phyloP scores from a whole-genome alignment of 2,329 filamentous ascomycete genomes.

The Neofusicoccum kwambonambiense region DNA sequence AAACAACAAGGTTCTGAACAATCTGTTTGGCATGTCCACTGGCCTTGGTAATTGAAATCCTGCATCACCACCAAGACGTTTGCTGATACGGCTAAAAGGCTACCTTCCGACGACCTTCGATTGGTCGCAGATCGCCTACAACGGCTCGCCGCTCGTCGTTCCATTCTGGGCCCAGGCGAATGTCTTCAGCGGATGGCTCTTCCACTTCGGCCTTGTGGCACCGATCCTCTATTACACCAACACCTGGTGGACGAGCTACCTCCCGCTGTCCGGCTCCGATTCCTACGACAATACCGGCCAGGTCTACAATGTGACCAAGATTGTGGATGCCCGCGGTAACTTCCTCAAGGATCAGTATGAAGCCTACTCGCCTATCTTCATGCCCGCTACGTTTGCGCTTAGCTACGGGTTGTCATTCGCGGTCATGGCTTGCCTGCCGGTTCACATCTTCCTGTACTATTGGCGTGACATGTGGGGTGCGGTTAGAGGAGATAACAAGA shows the following conservation, averaged over 20 bases:
- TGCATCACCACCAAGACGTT: too few species aligned
- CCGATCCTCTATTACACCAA: constrained; percentile 53
- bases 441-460: constrained; percentile 36
- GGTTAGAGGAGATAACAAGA: constrained; percentile 53
- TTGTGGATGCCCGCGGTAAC: constrained; percentile 31
- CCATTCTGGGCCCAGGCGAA: constrained; percentile 41
- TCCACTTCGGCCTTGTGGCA: constrained; percentile 33
- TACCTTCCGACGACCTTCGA: constrained; percentile 29
- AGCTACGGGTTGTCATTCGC: constrained; percentile 40
- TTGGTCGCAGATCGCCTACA: constrained; percentile 26
- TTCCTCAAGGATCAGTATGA: constrained; percentile 39
- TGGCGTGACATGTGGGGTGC: constrained; percentile 49
- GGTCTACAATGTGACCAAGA: constrained; percentile 59
- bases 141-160: constrained; percentile 26
- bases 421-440: constrained; percentile 32
- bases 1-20: constrained; percentile 28
- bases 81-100: background rate
- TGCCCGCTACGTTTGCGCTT: constrained; percentile 37
- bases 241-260: constrained; percentile 42
- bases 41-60: constrained; percentile 19
- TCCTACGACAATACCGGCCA: constrained; percentile 67
- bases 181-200: constrained; percentile 44
- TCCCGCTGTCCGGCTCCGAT: constrained; percentile 11
- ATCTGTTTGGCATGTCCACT: constrained; percentile 28
- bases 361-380: constrained; percentile 41